phyloP scores from a whole-genome alignment of 1,284 basidiomycete genomes.

The Ustilago xerochloae region DNA sequence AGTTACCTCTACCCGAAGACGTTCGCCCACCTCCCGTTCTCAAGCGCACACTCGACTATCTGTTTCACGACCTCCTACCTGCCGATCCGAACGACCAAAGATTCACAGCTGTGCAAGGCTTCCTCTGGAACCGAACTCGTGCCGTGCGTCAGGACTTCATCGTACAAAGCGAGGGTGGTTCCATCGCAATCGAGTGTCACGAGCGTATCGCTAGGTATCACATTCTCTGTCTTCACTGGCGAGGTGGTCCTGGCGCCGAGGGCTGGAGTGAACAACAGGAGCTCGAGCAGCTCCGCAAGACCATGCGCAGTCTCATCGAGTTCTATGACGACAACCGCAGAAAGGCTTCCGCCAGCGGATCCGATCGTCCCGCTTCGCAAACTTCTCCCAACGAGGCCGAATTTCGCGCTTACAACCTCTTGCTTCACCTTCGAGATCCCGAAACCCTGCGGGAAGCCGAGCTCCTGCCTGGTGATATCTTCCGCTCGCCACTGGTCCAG shows the following conservation, averaged over 20 bases:
- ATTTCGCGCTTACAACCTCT: conserved; percentile 92
- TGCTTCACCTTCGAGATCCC: conserved; percentile 88
- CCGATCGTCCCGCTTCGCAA: conserved; percentile 72
- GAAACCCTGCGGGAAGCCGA: conserved; percentile 78
- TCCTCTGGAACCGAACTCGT: conserved; percentile 91
- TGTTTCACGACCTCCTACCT: conserved; percentile 83
- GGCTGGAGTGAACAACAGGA: conserved; percentile 80
- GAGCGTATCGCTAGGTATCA: conserved; percentile 94
- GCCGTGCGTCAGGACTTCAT: conserved; percentile 93
- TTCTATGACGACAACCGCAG: conserved; percentile 82
- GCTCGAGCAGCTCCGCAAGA: conserved; percentile 88
- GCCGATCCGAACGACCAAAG: conserved; percentile 71
- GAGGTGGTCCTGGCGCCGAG: conserved; percentile 71
- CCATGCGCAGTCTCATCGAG: conserved; percentile 88
- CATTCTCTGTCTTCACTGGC: conserved; percentile 83
- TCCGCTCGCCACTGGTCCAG: conserved; percentile 80
- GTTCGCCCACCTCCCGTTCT: conserved; percentile 87
- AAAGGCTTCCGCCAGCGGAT: conserved; percentile 6
- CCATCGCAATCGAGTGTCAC: conserved; percentile 85
- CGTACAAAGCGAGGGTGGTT: conserved; percentile 84
- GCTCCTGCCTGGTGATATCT: conserved; percentile 80
- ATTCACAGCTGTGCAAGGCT: conserved; percentile 80
- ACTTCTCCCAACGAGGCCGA: conserved; percentile 87
- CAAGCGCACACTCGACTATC: conserved; percentile 86
- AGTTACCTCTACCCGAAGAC: conserved; percentile 85